Conservation (phyloP, 768 basidiomycete genomes). For the Lentinula guzmanii region DNA sequence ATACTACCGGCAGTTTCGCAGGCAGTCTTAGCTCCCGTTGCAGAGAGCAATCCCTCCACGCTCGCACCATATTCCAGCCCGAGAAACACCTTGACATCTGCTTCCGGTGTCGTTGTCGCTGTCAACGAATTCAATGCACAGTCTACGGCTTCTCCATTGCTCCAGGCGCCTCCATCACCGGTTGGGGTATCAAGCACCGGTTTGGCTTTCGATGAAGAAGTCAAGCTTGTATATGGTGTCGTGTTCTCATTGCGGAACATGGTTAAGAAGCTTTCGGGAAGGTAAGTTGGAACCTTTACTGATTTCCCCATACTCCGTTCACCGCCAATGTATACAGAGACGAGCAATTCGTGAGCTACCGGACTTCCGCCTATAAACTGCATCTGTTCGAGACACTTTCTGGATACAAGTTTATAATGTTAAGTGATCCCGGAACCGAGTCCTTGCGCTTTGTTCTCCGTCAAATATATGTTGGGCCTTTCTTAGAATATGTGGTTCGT, state of each 20-base stretch:
- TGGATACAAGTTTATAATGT: slow-evolving; percentile 93
- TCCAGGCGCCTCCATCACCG: slow-evolving; percentile 28
- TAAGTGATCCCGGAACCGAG: slow-evolving; percentile 82
- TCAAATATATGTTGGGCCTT: slow-evolving; percentile 91
- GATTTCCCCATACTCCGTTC: background rate
- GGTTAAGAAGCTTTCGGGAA: slow-evolving; percentile 88
- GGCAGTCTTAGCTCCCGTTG: slow-evolving; percentile 38
- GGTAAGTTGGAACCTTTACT: slow-evolving; percentile 36
- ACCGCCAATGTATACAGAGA: slow-evolving; percentile 43
- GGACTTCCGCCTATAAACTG: slow-evolving; percentile 88
- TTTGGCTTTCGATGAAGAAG: slow-evolving; percentile 94
- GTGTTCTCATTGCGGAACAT: slow-evolving; percentile 88
- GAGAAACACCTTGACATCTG: slow-evolving; percentile 59
- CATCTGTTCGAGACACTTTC: slow-evolving; percentile 90
- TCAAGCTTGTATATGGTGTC: slow-evolving; percentile 95
- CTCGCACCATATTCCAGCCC: slow-evolving; percentile 47
- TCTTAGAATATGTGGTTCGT: slow-evolving; percentile 88
- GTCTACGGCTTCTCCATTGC: slow-evolving; percentile 28
- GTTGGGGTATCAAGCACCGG: slow-evolving; percentile 38
- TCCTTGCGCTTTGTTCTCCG: slow-evolving; percentile 76
- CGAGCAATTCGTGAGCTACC: slow-evolving; percentile 86
- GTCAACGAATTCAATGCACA: slow-evolving; percentile 34
- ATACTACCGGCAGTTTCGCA: slow-evolving; percentile 79
- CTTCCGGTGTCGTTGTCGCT: slow-evolving; percentile 66
- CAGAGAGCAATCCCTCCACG: slow-evolving; percentile 24